Evolutionary conservation across 2,329 filamentous ascomycete species (phyloP).

Genomic region (Botrytis galanthina): DNA sequence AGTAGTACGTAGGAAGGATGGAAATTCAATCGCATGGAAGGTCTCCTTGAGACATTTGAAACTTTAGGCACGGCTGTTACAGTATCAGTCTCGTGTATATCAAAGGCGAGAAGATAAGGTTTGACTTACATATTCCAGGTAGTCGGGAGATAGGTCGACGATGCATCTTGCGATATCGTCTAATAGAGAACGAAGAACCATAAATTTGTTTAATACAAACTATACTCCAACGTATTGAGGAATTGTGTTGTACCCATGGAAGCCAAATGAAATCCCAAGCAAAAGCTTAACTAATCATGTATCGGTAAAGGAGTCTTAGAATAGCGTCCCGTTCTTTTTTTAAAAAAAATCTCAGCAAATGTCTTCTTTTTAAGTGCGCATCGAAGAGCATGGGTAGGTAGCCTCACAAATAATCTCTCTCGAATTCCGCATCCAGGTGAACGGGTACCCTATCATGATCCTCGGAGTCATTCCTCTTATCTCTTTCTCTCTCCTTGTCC

Average conservation of each 20-base stretch:
- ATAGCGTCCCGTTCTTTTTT: conserved; percentile 34
- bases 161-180: neutral
- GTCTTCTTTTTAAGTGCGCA: conserved; percentile 11
- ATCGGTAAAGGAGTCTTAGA: conserved; percentile 37
- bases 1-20: neutral
- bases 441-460: conserved; percentile 38
- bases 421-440: conserved; percentile 39
- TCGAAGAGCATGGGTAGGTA: conserved; percentile 21
- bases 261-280: neutral
- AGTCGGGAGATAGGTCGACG: conserved; percentile 2
- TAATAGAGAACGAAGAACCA: neutral
- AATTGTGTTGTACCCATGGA: neutral
- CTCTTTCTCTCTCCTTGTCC: conserved; percentile 31
- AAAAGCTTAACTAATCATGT: conserved; percentile 16
- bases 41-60: neutral
- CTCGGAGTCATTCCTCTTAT: conserved; percentile 19
- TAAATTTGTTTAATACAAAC: neutral
- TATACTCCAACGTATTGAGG: neutral
- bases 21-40: neutral
- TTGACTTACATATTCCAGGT: neutral
- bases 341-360: conserved; percentile 29
- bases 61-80: neutral
- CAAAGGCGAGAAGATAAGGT: neutral
- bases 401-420: conserved; percentile 39
- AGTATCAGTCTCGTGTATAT: neutral